Percentiles rank a stretch among this genome's conserved stretches.
Conservation (phyloP, 495 filamentous ascomycete species). For the Xylaria sp. region DNA sequence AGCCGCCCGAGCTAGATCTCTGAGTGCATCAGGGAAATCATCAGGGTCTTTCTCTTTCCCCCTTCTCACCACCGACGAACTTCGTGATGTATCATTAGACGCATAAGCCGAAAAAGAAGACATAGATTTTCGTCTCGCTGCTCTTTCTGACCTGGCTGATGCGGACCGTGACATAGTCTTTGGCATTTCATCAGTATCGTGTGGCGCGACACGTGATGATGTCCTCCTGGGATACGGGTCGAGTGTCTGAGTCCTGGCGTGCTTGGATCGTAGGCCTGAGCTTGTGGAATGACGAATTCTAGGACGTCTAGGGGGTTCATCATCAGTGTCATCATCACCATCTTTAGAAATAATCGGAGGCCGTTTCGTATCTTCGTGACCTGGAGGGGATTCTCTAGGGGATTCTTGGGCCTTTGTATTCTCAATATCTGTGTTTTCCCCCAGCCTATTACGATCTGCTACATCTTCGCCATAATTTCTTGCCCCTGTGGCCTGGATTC, state of each 20-base stretch:
- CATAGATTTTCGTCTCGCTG: conserved; percentile 34
- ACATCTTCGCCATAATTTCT: conserved; percentile 63
- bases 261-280: conserved; percentile 35
- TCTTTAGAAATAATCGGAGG: conserved; percentile 1
- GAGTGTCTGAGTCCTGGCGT: conserved; percentile 26
- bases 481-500: conserved; percentile 53
- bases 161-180: conserved; percentile 10
- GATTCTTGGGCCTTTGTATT: neutral
- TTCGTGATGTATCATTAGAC: conserved; percentile 26
- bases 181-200: conserved; percentile 17
- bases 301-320: conserved; percentile 23
- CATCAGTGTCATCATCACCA: conserved; percentile 17
- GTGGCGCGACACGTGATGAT: conserved; percentile 27
- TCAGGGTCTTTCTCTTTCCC: conserved; percentile 4
- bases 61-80: conserved; percentile 21
- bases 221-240: conserved; percentile 32
- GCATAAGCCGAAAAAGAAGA: conserved; percentile 31
- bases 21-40: conserved; percentile 34
- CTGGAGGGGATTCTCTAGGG: neutral
- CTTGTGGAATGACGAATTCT: conserved; percentile 36
- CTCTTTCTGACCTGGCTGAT: conserved; percentile 25
- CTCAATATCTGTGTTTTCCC: conserved; percentile 23
- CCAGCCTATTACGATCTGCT: conserved; percentile 58
- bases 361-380: neutral
- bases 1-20: conserved; percentile 28